Conservation (phyloP, 164 flowering plant species). For the Stephania japonica region DNA sequence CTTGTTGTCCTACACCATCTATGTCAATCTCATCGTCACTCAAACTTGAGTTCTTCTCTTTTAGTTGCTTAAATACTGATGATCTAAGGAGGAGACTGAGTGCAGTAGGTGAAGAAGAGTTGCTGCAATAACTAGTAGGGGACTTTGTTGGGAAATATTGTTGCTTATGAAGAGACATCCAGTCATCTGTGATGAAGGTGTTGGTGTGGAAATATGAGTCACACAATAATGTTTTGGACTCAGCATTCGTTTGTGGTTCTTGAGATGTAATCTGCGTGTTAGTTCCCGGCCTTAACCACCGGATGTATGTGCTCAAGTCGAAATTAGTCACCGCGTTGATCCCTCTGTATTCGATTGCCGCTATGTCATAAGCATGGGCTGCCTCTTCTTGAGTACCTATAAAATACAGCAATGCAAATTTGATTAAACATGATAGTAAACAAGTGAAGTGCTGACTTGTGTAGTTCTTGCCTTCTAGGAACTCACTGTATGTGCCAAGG, state of each 20-base stretch:
- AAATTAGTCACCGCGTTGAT: conserved; percentile 68
- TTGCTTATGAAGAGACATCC: conserved; percentile 21
- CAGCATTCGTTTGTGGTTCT: conserved; percentile 20
- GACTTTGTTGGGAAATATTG: conserved; percentile 20
- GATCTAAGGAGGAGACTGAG: conserved; percentile 56
- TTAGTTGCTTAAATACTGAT: conserved; percentile 49
- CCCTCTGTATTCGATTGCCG: conserved; percentile 69
- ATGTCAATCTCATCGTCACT: conserved; percentile 20
- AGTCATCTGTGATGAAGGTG: conserved; percentile 17
- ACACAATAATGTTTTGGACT: conserved; percentile 4
- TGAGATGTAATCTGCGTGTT: conserved; percentile 20
- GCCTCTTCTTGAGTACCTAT: conserved; percentile 80
- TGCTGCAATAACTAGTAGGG: conserved; percentile 23
- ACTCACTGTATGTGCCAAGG: conserved; percentile 58
- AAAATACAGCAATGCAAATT: not conserved
- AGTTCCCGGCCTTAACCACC: conserved; percentile 56
- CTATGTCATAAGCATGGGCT: conserved; percentile 67
- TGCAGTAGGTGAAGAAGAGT: conserved; percentile 46
- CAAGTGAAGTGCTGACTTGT: not conserved
- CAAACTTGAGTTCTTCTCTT: conserved; percentile 38
- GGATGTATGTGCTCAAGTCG: conserved; percentile 55
- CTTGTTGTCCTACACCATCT: conserved; percentile 11
- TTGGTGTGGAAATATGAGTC: conserved; percentile 17
- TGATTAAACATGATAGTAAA: not conserved
- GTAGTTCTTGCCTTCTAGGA: not conserved